Conservation (phyloP, 805 yeast genomes). For the Isabelozyma gotoi region DNA sequence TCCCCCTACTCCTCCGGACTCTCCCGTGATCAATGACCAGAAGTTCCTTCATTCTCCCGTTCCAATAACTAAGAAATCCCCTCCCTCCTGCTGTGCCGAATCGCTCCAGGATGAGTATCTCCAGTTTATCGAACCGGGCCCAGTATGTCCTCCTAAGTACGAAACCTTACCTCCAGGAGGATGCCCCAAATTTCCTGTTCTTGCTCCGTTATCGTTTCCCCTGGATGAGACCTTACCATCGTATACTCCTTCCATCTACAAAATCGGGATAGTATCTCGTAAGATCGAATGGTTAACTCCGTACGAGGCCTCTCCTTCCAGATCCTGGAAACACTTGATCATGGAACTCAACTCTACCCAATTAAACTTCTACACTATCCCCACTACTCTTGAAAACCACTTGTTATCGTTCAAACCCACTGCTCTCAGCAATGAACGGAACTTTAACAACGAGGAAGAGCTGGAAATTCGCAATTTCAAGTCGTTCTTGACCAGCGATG, state of each 20-base stretch:
- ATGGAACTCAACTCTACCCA: slow-evolving; percentile 87
- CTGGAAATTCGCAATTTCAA: slow-evolving; percentile 9
- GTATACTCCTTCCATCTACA: slow-evolving; percentile 65
- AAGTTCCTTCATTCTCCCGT: background rate
- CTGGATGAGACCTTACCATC: slow-evolving; percentile 54
- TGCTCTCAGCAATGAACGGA: slow-evolving; percentile 4
- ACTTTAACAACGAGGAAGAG: slow-evolving; percentile 8
- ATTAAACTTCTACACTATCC: slow-evolving; percentile 59
- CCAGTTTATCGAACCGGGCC: slow-evolving; percentile 35
- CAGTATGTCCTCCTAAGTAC: slow-evolving; percentile 39
- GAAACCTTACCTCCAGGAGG: slow-evolving; percentile 43
- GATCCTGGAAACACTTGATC: slow-evolving; percentile 70
- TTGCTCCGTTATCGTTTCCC: slow-evolving; percentile 1
- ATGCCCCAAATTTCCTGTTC: slow-evolving; percentile 38
- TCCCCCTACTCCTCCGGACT: slow-evolving; percentile 1
- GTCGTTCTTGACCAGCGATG: slow-evolving; percentile 20
- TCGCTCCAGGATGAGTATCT: slow-evolving; percentile 23
- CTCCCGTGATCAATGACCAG: slow-evolving; percentile 1
- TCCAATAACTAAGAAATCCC: background rate
- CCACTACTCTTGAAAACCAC: slow-evolving; percentile 28
- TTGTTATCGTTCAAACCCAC: slow-evolving; percentile 19
- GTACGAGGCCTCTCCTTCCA: slow-evolving; percentile 60
- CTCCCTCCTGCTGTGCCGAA: background rate
- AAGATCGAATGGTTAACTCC: slow-evolving; percentile 81
- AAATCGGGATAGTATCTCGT: slow-evolving; percentile 55